A percentile compares a stretch with the other conserved stretches of the same genome.
Conservation (phyloP, 2,329 filamentous ascomycete genomes). For the Beauveria sp. region DNA sequence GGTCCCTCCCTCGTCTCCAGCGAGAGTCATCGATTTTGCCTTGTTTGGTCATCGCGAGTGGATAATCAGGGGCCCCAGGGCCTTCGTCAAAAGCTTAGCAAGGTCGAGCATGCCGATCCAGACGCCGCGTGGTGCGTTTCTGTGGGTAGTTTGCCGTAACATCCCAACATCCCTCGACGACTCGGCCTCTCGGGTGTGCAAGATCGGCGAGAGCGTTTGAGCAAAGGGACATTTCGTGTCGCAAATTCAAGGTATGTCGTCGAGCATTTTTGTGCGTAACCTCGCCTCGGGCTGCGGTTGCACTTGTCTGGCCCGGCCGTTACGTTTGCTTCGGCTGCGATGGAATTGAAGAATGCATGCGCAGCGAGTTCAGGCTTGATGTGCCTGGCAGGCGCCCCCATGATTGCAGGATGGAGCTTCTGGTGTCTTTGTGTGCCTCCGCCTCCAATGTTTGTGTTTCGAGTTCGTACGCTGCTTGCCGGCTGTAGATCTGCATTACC, state of each 20-base stretch:
- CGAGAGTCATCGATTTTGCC: background rate
- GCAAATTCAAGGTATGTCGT: background rate
- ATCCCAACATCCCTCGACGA: background rate
- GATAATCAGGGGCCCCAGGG: slow-evolving; percentile 3
- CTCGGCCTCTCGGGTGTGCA: background rate
- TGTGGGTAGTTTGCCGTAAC: background rate
- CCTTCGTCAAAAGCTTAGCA: background rate
- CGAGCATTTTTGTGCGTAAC: background rate
- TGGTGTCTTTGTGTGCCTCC: background rate
- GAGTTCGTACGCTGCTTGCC: slow-evolving; percentile 7
- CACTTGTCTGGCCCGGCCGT: background rate
- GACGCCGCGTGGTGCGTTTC: background rate
- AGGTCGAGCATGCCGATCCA: background rate
- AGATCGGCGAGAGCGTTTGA: background rate
- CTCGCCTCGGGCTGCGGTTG: background rate
- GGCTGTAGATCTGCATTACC: slow-evolving; percentile 4
- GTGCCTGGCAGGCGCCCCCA: background rate
- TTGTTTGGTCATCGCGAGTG: background rate
- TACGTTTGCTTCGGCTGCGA: background rate
- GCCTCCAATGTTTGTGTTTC: slow-evolving; percentile 9
- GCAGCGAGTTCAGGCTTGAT: background rate
- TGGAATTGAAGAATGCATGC: background rate
- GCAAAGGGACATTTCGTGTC: background rate
- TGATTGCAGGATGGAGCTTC: background rate
- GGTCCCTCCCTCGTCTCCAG: background rate